phyloP scores from a whole-genome alignment of 305 asterid species.

The Fraxinus greggii region DNA sequence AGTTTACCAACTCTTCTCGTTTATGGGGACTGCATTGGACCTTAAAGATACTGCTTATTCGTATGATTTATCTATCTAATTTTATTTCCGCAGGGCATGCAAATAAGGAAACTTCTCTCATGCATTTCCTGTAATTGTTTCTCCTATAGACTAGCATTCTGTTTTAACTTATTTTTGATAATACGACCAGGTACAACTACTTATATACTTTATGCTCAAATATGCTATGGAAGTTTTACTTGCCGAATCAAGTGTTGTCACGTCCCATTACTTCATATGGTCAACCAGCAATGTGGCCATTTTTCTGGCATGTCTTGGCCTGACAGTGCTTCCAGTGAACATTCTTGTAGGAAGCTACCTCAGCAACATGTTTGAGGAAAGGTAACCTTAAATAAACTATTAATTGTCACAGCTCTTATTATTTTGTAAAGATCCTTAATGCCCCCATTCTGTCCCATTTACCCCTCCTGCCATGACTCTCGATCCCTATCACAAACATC shows the following conservation, averaged over 20 bases:
- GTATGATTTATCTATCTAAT: not conserved
- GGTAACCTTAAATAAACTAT: slow-evolving; percentile 35
- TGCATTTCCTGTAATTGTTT: not conserved
- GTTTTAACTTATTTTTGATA: not conserved
- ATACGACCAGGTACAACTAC: slow-evolving; percentile 52
- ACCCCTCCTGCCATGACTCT: not conserved
- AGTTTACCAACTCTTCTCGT: not conserved
- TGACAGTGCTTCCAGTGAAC: slow-evolving; percentile 70
- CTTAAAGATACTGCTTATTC: not conserved
- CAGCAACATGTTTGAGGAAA: slow-evolving; percentile 73
- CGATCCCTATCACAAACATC: not conserved
- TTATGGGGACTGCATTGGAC: not conserved
- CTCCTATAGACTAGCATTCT: not conserved
- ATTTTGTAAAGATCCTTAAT: not conserved
- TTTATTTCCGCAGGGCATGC: not conserved
- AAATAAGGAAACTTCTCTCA: not conserved
- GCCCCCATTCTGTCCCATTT: not conserved
- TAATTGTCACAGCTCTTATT: not conserved
- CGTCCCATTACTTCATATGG: slow-evolving; percentile 71
- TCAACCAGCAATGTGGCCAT: slow-evolving; percentile 62
- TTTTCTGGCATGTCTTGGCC: slow-evolving; percentile 67
- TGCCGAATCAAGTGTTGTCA: slow-evolving; percentile 71
- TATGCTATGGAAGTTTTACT: slow-evolving; percentile 77
- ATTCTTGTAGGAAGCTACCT: slow-evolving; percentile 71
- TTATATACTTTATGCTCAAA: slow-evolving; percentile 74